Evolutionary conservation across 441 rosid species (phyloP), one percentile per base, ranked within the genome.

Genomic region (Mallotus repandus): DNA sequence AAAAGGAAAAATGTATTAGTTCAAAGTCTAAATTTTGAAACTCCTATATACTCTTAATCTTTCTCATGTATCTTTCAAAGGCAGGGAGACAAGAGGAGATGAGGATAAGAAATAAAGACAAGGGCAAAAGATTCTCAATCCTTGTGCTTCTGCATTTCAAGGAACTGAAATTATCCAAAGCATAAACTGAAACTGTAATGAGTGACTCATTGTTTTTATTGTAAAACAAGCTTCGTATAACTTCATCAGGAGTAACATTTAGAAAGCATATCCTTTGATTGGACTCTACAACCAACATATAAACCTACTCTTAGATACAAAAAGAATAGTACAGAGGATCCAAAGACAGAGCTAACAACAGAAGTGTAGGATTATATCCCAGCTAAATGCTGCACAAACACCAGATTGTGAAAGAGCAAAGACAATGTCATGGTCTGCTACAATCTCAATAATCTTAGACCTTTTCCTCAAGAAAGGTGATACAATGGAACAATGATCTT

Each of bases 371-470:
- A 43, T 43, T 43, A 43, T 66, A 94, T 97, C 98, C 87, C 97
- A 81, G 72, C 95, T 88, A 65, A 94, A 94, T 58, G 97, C 97
- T 3, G 97, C 97, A 54, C 98, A 94, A 52, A 94, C 91, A 78
- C 97, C 98, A 48, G 97, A 94, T 76, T 92, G 98, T 15, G 94
- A 90, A 76, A 94, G 98, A 21, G 98, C 97, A 76, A 94, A 94
- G 52, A 94, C 92, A 57, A 94, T 94, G 80, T 89, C 97, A 14
- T 86, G 89, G 13, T 97, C 97, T 25, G 98, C 97, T 19, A 94
- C 97, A 59, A 94, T 94, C 89, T 94, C 98, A 11, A 94, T 92
- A 15, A 94, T 91, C 82, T 92, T 94, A 0, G 98, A 86, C 68
- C 97, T 84, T 81, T 94, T 94, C 88, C 85, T 94, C 80, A 94